phyloP scores from a whole-genome alignment of 768 basidiomycete species.

The Tephrocybe sp. region DNA sequence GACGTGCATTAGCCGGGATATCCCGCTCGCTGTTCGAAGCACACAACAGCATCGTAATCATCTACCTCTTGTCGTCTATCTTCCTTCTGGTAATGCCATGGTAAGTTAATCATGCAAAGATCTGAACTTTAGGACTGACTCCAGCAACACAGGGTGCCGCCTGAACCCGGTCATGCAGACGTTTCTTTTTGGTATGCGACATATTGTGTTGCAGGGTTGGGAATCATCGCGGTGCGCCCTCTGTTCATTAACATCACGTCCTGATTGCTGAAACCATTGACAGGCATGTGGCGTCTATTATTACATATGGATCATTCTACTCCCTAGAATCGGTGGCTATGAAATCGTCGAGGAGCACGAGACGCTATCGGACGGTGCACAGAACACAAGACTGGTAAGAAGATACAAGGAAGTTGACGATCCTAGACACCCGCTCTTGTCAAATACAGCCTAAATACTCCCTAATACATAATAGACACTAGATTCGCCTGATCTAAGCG shows the following conservation, averaged over 20 bases:
- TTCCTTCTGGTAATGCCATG: constrained; percentile 32
- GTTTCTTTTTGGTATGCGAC: constrained; percentile 40
- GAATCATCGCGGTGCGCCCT: constrained; percentile 23
- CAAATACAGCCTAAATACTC: not conserved
- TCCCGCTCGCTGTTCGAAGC: constrained; percentile 26
- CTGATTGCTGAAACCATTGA: not conserved
- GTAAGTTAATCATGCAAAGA: constrained; percentile 12
- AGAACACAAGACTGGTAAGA: constrained; percentile 31
- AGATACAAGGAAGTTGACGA: constrained; percentile 22
- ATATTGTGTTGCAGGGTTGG: constrained; percentile 31
- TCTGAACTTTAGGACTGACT: not conserved
- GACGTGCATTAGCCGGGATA: constrained; percentile 19
- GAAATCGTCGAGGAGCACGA: constrained; percentile 48
- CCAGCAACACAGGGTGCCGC: constrained; percentile 27
- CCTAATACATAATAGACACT: not conserved
- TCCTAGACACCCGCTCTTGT: constrained; percentile 14
- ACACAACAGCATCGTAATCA: constrained; percentile 19
- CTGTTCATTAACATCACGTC: not conserved
- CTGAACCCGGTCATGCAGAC: constrained; percentile 33
- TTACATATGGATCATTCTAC: constrained; percentile 41
- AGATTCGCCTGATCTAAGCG: too few relatives aligned
- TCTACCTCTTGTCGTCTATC: constrained; percentile 27
- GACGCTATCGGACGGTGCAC: constrained; percentile 31
- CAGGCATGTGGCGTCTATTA: constrained; percentile 34
- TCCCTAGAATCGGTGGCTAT: constrained; percentile 43